Evolutionary conservation across 2,329 filamentous ascomycete genomes (phyloP).

Genomic region (Myriosclerotinia curreyana): DNA sequence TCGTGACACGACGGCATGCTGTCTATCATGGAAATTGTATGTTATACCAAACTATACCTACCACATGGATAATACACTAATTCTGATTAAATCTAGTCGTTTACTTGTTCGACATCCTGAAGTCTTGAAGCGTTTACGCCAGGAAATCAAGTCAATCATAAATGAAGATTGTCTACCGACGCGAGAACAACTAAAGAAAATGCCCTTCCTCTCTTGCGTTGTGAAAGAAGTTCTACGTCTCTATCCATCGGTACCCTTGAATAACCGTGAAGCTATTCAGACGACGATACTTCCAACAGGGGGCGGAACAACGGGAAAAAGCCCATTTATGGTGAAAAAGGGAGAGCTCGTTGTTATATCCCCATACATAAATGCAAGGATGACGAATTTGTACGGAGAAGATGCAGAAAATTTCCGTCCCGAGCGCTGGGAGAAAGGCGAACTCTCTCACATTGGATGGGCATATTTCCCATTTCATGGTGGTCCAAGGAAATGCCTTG

Average conservation of each 20-base stretch:
- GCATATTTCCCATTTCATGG: constrained; percentile 74
- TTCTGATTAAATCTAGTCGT: constrained; percentile 20
- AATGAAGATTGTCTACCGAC: constrained; percentile 1
- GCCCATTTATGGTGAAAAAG: constrained; percentile 33
- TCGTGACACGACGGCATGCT: constrained; percentile 43
- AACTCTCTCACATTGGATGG: constrained; percentile 50
- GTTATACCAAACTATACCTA: not conserved
- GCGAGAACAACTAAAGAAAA: constrained; percentile 20
- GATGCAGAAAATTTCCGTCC: constrained; percentile 70
- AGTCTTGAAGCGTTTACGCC: constrained; percentile 20
- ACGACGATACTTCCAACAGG: constrained; percentile 37
- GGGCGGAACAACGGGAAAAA: constrained; percentile 35
- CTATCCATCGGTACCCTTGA: constrained; percentile 35
- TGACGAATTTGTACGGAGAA: constrained; percentile 61
- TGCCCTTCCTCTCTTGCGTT: constrained; percentile 16
- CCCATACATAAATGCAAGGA: constrained; percentile 35
- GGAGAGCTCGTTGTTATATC: constrained; percentile 31
- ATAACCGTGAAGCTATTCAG: constrained; percentile 29
- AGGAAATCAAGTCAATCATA: constrained; percentile 18
- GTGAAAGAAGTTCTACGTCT: constrained; percentile 29
- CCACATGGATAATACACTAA: not conserved
- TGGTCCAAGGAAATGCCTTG: constrained; percentile 67
- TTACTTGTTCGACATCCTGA: constrained; percentile 26
- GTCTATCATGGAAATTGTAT: constrained; percentile 43
- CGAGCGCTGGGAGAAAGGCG: constrained; percentile 67